These are phyloP conservation scores for Geranium incanum DNA, from an alignment of 441 rosid genomes.

Conservation along the genomic window DNA sequence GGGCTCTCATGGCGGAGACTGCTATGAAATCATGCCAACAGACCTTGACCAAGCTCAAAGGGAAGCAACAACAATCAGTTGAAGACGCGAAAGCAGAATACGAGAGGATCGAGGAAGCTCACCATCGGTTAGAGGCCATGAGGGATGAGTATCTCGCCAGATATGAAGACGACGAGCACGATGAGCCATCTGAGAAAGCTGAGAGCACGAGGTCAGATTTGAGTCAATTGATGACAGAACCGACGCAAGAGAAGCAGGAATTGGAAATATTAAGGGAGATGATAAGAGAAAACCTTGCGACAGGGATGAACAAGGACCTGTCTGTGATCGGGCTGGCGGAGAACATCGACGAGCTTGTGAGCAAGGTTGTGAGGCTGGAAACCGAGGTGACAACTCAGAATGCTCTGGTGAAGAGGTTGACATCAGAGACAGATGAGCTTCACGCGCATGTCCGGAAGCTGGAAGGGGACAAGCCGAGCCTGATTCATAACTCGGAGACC, in stretches of 20 bases:
- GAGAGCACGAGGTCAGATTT: constrained; percentile 2
- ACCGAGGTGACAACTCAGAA: constrained; percentile 57
- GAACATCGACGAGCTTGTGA: constrained; percentile 79
- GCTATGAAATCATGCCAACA: constrained; percentile 81
- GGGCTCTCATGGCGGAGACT: constrained; percentile 60
- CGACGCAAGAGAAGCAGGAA: constrained; percentile 28
- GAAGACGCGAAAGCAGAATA: constrained; percentile 52
- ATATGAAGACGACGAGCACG: background rate
- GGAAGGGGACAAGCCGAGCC: constrained; percentile 48
- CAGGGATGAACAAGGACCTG: constrained; percentile 28
- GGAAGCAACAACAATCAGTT: constrained; percentile 52
- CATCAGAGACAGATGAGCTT: constrained; percentile 57
- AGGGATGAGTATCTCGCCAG: constrained; percentile 31
- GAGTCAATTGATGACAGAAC: constrained; percentile 18
- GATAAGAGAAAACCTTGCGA: constrained; percentile 45
- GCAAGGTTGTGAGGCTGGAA: constrained; percentile 62
- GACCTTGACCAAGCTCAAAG: constrained; percentile 50
- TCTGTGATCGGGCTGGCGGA: constrained; percentile 63
- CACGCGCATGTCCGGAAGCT: constrained; percentile 49
- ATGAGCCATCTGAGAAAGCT: background rate
- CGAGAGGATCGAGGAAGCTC: constrained; percentile 39
- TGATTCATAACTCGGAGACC: constrained; percentile 36
- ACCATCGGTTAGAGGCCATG: constrained; percentile 47
- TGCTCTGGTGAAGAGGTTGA: constrained; percentile 47
- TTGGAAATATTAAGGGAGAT: constrained; percentile 34